These are phyloP conservation scores for Nidularia pulvinata DNA, from an alignment of 768 basidiomycete species.

Conservation along the genomic window DNA sequence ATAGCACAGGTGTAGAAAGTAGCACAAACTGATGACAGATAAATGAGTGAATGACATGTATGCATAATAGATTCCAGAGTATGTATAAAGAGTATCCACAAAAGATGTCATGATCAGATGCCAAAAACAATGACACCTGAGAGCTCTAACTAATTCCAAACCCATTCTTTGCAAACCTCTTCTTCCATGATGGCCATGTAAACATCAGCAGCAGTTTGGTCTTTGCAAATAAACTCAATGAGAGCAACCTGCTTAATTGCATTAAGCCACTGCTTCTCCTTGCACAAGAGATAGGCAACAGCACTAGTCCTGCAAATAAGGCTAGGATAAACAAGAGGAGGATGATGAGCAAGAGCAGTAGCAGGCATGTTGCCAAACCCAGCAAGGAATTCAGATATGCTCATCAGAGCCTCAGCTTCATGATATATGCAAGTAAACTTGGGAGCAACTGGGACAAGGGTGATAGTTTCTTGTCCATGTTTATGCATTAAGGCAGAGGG, in stretches of 20 bases:
- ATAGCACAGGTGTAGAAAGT: constrained; percentile 2
- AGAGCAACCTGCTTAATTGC: too few species aligned
- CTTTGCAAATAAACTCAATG: too few species aligned
- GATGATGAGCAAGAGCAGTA: neutral
- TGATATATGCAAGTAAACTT: neutral
- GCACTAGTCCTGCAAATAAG: too few species aligned
- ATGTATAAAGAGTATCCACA: too few species aligned
- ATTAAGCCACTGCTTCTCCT: too few species aligned
- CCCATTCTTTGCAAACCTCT: neutral
- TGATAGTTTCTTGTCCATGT: too few species aligned
- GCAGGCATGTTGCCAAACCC: neutral
- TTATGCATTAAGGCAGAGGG: neutral
- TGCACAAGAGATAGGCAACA: too few species aligned
- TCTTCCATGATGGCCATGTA: too few species aligned
- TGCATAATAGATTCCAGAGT: too few species aligned
- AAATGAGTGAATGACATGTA: neutral
- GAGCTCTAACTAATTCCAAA: neutral
- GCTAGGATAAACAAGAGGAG: too few species aligned
- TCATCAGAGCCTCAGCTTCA: neutral
- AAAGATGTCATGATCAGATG: too few species aligned
- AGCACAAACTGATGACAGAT: neutral
- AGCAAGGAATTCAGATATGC: neutral
- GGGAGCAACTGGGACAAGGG: neutral
- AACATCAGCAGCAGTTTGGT: too few species aligned
- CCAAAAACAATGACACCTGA: neutral